Percentiles rank a stretch among this genome's conserved stretches.
phyloP scores from a whole-genome alignment of 73 alveolate species.

The Diophrys sp. region DNA sequence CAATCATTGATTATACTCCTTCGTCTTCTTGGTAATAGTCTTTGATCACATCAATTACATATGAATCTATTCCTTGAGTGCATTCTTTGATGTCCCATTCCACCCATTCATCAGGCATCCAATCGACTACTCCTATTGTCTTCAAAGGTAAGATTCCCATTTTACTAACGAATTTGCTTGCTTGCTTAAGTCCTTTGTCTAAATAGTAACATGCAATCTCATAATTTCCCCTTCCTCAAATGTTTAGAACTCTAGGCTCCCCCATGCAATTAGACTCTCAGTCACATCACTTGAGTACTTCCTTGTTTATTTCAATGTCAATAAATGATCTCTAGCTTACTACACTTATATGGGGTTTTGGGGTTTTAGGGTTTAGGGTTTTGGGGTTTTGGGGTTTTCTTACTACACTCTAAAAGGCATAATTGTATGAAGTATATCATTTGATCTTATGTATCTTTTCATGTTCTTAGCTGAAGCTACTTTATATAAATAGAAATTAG shows the following conservation, averaged over 20 bases:
- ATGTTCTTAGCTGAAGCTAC: constrained; percentile 4
- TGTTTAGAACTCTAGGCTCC: no score
- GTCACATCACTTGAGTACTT: constrained; percentile 50
- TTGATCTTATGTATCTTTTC: constrained; percentile 15
- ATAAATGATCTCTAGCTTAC: no score
- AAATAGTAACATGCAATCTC: constrained; percentile 45
- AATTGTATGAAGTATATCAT: not conserved
- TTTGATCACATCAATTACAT: not conserved
- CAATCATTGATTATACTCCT: no score
- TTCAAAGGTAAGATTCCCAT: constrained; percentile 48
- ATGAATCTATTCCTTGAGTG: not conserved
- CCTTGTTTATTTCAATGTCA: not conserved
- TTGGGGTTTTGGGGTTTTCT: no score
- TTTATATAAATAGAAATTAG: constrained; percentile 26
- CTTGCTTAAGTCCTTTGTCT: constrained; percentile 15
- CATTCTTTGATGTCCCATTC: not conserved
- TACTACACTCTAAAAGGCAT: not conserved
- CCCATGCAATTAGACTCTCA: constrained; percentile 40
- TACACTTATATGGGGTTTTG: no score
- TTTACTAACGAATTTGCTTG: constrained; percentile 28
- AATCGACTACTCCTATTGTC: constrained; percentile 31
- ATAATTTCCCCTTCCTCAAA: no score
- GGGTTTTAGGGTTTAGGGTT: no score
- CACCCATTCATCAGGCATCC: constrained; percentile 36
- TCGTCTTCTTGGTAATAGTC: not conserved